phyloP scores from a whole-genome alignment of 352 stramenopile species.

The Phytophthora pinifolia region DNA sequence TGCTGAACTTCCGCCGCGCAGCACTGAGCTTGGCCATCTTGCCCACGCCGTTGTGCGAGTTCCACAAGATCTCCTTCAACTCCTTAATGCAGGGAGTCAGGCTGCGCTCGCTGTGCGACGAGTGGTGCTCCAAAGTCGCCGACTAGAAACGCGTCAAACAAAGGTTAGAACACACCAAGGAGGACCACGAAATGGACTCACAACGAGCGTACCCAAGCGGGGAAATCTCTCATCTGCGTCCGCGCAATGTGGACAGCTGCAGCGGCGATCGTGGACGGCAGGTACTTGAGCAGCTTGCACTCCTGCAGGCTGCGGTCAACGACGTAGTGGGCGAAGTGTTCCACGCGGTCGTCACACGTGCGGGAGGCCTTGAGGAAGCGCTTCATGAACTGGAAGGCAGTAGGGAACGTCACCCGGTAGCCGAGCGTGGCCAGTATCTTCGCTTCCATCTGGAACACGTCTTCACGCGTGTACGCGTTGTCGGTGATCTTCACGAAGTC shows the following conservation, averaged over 20 bases:
- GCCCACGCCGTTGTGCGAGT: slow-evolving; percentile 60
- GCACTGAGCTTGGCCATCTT: slow-evolving; percentile 81
- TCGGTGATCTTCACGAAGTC: slow-evolving; percentile 98
- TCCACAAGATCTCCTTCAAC: slow-evolving; percentile 83
- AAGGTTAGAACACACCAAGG: slow-evolving; percentile 1
- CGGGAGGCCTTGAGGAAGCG: slow-evolving; percentile 85
- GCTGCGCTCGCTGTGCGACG: slow-evolving; percentile 66
- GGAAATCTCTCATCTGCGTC: slow-evolving; percentile 72
- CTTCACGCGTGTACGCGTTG: slow-evolving; percentile 90
- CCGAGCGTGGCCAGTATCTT: slow-evolving; percentile 68
- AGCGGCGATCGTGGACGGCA: slow-evolving; percentile 96
- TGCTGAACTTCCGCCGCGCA: slow-evolving; percentile 85
- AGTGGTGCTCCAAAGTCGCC: slow-evolving; percentile 73
- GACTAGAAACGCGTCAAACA: slow-evolving; percentile 35
- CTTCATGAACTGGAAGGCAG: slow-evolving; percentile 85
- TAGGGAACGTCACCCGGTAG: slow-evolving; percentile 85
- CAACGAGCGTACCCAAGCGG: slow-evolving; percentile 64
- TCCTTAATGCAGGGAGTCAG: slow-evolving; percentile 68
- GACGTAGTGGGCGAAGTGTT: slow-evolving; percentile 96
- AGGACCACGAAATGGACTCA: background rate
- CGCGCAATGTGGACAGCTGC: slow-evolving; percentile 96
- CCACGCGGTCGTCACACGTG: slow-evolving; percentile 69
- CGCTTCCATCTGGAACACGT: slow-evolving; percentile 85
- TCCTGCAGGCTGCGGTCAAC: slow-evolving; percentile 98
- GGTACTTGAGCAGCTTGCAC: slow-evolving; percentile 97